Evolutionary conservation across 2,329 filamentous ascomycete genomes (phyloP).

Genomic region (Xylaria sp.): DNA sequence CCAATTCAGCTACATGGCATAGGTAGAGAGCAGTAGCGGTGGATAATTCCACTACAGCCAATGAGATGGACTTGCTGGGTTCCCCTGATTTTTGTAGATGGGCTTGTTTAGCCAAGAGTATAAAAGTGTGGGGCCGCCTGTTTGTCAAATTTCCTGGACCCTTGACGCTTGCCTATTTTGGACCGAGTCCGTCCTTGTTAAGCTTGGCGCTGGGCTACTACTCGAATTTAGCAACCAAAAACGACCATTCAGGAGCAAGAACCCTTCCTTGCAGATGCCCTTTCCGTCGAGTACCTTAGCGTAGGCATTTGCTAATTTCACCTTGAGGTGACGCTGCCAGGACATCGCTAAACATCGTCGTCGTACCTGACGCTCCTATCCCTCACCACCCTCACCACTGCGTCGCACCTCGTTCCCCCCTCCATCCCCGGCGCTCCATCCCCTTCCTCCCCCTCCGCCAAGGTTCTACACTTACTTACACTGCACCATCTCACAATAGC

Average conservation of each 20-base stretch:
- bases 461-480: not conserved
- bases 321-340: not conserved
- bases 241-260: slow-evolving; percentile 25
- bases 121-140: slow-evolving; percentile 2
- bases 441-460: not conserved
- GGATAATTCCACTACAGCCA: not conserved
- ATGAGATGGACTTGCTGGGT: not conserved
- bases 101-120: not conserved
- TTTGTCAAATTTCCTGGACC: slow-evolving; percentile 34
- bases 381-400: not conserved
- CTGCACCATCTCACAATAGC: not conserved
- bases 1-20: no score
- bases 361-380: not conserved
- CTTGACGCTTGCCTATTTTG: slow-evolving; percentile 34
- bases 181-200: slow-evolving; percentile 8
- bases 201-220: slow-evolving; percentile 14
- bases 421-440: not conserved
- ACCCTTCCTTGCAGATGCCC: slow-evolving; percentile 33
- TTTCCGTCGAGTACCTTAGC: slow-evolving; percentile 23
- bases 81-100: slow-evolving; percentile 25
- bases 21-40: not conserved
- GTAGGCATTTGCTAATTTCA: slow-evolving; percentile 24
- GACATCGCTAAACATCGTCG: not conserved
- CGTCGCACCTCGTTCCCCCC: slow-evolving; percentile 1
- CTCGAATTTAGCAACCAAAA: slow-evolving; percentile 14